A percentile compares a stretch with the other conserved stretches of the same genome.
phyloP scores from a whole-genome alignment of 495 filamentous ascomycete genomes.

The Mytilinidion resinicola region DNA sequence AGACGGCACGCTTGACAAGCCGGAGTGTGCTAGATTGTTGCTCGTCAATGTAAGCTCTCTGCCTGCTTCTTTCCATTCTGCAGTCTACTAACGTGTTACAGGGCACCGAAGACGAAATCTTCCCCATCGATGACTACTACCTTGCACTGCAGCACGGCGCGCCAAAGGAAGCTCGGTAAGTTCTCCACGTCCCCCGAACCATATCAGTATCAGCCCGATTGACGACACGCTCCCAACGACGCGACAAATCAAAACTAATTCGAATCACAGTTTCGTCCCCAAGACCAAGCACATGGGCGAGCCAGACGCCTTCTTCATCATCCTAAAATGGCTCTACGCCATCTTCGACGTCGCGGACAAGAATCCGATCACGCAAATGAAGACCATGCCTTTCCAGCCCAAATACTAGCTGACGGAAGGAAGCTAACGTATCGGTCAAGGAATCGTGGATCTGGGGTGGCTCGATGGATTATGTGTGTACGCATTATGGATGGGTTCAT shows the following conservation, averaged over 20 bases:
- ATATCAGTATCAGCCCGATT: too few relatives aligned
- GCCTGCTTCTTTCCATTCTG: neutral
- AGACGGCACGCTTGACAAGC: slow-evolving; percentile 58
- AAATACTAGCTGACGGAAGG: slow-evolving; percentile 28
- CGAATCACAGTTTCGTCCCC: slow-evolving; percentile 24
- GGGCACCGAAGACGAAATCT: slow-evolving; percentile 64
- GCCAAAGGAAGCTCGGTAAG: slow-evolving; percentile 60
- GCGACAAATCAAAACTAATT: neutral
- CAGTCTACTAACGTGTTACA: slow-evolving; percentile 30
- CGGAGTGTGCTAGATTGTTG: slow-evolving; percentile 53
- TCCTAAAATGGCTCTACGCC: slow-evolving; percentile 38
- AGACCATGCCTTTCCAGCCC: slow-evolving; percentile 34
- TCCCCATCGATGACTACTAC: slow-evolving; percentile 73
- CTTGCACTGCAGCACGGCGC: slow-evolving; percentile 61
- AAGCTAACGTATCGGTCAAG: too few relatives aligned
- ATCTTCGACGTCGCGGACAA: slow-evolving; percentile 33
- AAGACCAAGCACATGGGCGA: slow-evolving; percentile 42
- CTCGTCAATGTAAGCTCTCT: slow-evolving; percentile 55
- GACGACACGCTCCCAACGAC: too few relatives aligned
- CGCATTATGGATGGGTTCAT: too few relatives aligned
- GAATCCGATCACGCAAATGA: slow-evolving; percentile 34
- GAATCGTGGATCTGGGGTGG: too few relatives aligned
- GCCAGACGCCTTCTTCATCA: slow-evolving; percentile 37
- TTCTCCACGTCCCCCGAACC: neutral
- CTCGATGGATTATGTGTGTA: too few relatives aligned